Base-by-base conservation (phyloP, 176 grass and related monocot genomes). In the Aechmea fasciata region DNA sequence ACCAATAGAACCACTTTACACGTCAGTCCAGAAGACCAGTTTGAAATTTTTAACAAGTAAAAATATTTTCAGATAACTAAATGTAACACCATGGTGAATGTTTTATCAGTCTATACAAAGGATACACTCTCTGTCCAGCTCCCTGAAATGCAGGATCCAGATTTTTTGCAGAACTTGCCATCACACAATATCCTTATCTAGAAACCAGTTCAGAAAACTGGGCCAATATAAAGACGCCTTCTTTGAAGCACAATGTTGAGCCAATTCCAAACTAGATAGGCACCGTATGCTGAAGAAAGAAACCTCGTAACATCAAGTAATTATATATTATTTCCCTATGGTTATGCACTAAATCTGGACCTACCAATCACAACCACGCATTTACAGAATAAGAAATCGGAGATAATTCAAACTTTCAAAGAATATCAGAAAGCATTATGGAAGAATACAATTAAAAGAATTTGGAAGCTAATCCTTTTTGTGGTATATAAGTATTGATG, bases 61-160 rank as follows among this genome's bases (percentile, higher is more conserved):
- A 19, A 61, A 61, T 10, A 61, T 61, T 10, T 19, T 61, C n/a
- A 9, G 4, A 61, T 19, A 61, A 19, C 10, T 10, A 61, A 3
- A 0, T 61, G 6, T 18, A 61, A 61, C 10, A 20, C 55, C 55
- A 18, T 61, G 55, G 55, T 9, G 20, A 61, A n/a, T 61, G 3
- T 20, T 18, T 61, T 61, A 18, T 2, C 15, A 52, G 50, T 22
- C 62, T 63, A 41, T 59, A 52, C 49, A 79, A 82, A 83, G 84
- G 84, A 87, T 87, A 87, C 81, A 81, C 81, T 88, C 67, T 83
- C 73, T 88, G 85, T 79, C 81, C 85, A 74, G 73, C 85, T 70
- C 85, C 85, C 71, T 84, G 85, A 65, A 88, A 88, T 70, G 85
- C 85, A 41, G 85, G 85, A 73, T 88, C 85, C 70, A 80, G 55